Conservation (phyloP, 2,329 filamentous ascomycete genomes). For the Cytospora paraplurivora region DNA sequence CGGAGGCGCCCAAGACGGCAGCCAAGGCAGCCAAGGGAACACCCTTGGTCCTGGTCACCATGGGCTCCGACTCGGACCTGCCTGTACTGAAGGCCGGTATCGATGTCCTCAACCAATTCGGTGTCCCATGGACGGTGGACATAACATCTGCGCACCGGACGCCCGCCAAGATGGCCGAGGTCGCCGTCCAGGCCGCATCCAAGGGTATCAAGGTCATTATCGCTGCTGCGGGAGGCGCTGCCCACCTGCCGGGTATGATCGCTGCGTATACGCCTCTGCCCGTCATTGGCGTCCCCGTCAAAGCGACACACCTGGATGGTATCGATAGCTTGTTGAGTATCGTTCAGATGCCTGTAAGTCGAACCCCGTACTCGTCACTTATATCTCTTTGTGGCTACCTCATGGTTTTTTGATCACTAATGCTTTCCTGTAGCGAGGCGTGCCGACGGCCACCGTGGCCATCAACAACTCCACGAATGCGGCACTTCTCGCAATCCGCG, state of each 20-base stretch:
- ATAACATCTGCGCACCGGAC: conserved; percentile 83
- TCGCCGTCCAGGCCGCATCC: conserved; percentile 63
- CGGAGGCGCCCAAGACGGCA: conserved; percentile 29
- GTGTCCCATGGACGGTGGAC: conserved; percentile 75
- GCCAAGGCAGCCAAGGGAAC: conserved; percentile 33
- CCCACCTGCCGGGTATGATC: conserved; percentile 74
- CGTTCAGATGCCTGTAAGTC: conserved; percentile 72
- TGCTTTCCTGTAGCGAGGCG: conserved; percentile 51
- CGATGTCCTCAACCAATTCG: conserved; percentile 83
- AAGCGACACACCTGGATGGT: conserved; percentile 71
- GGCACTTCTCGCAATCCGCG: conserved; percentile 69
- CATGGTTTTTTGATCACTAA: conserved; percentile 36
- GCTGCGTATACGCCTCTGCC: conserved; percentile 71
- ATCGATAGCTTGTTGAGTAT: conserved; percentile 72
- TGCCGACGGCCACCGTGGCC: conserved; percentile 74
- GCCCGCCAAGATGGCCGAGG: conserved; percentile 67
- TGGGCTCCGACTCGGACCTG: conserved; percentile 82
- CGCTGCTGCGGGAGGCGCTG: conserved; percentile 74
- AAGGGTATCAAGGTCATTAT: conserved; percentile 74
- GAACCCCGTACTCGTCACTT: conserved; percentile 37
- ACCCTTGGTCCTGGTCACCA: conserved; percentile 74
- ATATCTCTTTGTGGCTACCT: conserved; percentile 32
- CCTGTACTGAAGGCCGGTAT: conserved; percentile 64
- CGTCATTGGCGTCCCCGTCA: conserved; percentile 77
- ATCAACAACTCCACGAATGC: conserved; percentile 83